phyloP scores from a whole-genome alignment of 345 rosid genomes.

The Lenwebbia sp. region DNA sequence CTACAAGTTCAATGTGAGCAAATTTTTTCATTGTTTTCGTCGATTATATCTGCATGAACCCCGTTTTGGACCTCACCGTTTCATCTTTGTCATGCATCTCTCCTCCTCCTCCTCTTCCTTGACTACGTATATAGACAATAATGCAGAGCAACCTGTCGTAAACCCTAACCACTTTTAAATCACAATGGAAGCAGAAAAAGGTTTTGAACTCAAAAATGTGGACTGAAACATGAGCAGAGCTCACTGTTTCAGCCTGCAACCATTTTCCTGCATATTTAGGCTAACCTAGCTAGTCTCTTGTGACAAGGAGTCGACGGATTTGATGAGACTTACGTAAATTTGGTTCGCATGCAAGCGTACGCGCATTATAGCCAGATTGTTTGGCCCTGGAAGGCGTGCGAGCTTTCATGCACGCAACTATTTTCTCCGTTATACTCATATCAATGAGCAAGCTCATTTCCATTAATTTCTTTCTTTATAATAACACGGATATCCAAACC shows the following conservation, averaged over 20 bases:
- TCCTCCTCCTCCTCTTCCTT: background rate
- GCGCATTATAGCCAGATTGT: background rate
- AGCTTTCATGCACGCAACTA: background rate
- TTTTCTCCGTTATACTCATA: background rate
- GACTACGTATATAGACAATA: background rate
- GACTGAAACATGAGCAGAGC: background rate
- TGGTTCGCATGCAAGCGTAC: background rate
- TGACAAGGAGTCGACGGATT: background rate
- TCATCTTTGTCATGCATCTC: background rate
- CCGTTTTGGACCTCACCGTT: no score
- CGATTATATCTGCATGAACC: background rate
- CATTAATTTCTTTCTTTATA: background rate
- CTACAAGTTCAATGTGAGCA: slow-evolving; percentile 68
- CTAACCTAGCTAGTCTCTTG: background rate
- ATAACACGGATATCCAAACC: background rate
- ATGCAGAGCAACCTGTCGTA: background rate
- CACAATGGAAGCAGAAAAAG: background rate
- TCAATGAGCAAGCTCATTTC: background rate
- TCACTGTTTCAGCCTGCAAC: background rate
- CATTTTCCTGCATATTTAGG: background rate
- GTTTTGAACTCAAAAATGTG: background rate
- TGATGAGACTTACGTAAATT: background rate
- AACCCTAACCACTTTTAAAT: background rate
- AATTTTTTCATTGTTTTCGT: background rate
- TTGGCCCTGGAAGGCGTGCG: background rate